A percentile compares a stretch with the other conserved stretches of the same genome.
phyloP scores from a whole-genome alignment of 177 flowering plant genomes.

The Vitis hybrid region DNA sequence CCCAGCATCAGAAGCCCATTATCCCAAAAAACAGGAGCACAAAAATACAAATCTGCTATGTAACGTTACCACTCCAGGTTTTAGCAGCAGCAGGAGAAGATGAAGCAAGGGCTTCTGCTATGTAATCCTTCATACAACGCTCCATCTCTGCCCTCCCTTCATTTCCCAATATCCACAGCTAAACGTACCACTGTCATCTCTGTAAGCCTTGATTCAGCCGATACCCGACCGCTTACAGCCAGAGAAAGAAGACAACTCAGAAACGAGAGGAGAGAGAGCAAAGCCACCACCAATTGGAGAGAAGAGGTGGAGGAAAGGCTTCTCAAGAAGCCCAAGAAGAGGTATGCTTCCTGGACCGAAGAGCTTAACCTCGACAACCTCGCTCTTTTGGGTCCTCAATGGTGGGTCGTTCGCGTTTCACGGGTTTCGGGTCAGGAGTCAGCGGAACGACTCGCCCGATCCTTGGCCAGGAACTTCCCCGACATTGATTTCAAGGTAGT shows the following conservation, averaged over 20 bases:
- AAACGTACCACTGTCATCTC: constrained; percentile 13
- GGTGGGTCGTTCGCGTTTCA: constrained; percentile 84
- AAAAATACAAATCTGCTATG: too few relatives aligned
- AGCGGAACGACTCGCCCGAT: constrained; percentile 49
- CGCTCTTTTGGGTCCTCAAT: constrained; percentile 72
- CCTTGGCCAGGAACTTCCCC: constrained; percentile 50
- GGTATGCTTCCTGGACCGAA: constrained; percentile 54
- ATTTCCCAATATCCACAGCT: constrained; percentile 6
- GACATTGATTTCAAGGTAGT: constrained; percentile 69
- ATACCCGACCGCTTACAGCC: constrained; percentile 35
- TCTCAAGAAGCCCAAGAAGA: constrained; percentile 71
- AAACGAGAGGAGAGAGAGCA: constrained; percentile 71
- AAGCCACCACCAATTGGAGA: constrained; percentile 56
- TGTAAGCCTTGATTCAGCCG: constrained; percentile 36
- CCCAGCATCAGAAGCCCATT: too few relatives aligned
- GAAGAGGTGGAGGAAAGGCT: constrained; percentile 81
- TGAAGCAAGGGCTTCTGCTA: constrained; percentile 50
- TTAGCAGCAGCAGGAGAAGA: constrained; percentile 19
- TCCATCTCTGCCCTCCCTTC: constrained; percentile 10
- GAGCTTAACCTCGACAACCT: constrained; percentile 79
- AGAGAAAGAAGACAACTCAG: constrained; percentile 72
- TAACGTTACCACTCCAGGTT: neutral
- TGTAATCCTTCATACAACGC: constrained; percentile 37
- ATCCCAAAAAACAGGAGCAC: too few relatives aligned
- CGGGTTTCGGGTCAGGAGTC: constrained; percentile 46